These are phyloP conservation scores for Scedosporium minutisporum DNA, from an alignment of 2,329 filamentous ascomycete species.

Conservation along the genomic window DNA sequence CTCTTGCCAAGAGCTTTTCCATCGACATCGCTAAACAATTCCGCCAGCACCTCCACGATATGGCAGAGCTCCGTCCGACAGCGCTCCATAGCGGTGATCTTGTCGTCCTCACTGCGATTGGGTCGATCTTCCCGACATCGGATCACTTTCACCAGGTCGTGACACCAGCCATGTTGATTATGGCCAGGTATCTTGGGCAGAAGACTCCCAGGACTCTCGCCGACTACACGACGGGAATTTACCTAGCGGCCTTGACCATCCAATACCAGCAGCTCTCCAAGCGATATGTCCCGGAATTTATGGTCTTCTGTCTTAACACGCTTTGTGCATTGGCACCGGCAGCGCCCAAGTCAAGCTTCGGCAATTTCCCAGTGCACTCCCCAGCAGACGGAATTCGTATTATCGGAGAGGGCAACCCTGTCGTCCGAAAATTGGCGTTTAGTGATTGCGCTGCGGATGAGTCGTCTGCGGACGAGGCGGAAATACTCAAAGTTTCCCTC, in stretches of 20 bases:
- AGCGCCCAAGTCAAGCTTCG: conserved; percentile 34
- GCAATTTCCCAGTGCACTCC: conserved; percentile 52
- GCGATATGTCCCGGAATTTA: conserved; percentile 79
- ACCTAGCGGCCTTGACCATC: conserved; percentile 66
- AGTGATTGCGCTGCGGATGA: conserved; percentile 42
- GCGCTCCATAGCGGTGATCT: conserved; percentile 60
- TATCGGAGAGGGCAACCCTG: conserved; percentile 27
- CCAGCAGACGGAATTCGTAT: conserved; percentile 43
- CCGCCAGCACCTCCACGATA: conserved; percentile 58
- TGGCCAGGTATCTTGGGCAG: conserved; percentile 74
- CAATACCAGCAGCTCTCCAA: conserved; percentile 79
- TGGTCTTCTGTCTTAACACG: conserved; percentile 72
- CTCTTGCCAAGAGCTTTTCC: conserved; percentile 77
- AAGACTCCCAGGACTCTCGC: conserved; percentile 55
- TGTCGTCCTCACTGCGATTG: conserved; percentile 71
- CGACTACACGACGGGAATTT: conserved; percentile 66
- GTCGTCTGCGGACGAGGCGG: conserved; percentile 15
- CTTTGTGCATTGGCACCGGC: conserved; percentile 56
- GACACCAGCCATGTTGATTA: conserved; percentile 80
- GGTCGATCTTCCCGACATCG: conserved; percentile 82
- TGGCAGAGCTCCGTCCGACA: conserved; percentile 38
- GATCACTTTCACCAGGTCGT: conserved; percentile 96
- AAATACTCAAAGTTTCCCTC: conserved; percentile 44
- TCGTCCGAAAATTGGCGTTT: conserved; percentile 46
- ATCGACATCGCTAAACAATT: conserved; percentile 70